Conservation (phyloP, 1,284 basidiomycete genomes). For the Sporisorium graminicola region DNA sequence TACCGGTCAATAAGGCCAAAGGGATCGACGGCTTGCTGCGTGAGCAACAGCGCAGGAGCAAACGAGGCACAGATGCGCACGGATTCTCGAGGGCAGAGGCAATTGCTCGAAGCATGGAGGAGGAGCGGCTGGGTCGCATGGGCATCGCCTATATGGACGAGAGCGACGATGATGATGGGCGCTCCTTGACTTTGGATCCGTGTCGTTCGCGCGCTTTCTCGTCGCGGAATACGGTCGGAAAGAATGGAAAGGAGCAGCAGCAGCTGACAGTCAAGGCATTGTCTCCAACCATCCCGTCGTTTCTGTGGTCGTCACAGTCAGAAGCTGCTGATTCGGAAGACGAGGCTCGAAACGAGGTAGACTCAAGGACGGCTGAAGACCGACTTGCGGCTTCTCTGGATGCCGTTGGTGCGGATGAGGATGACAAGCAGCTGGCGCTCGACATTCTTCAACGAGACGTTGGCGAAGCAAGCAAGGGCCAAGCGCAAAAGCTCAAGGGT, state of each 20-base stretch:
- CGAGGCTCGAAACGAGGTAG: not conserved
- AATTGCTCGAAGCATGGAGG: constrained; percentile 42
- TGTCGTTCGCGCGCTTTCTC: no score
- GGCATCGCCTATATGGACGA: constrained; percentile 23
- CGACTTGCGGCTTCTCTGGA: constrained; percentile 20
- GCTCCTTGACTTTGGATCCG: not conserved
- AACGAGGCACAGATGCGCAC: constrained; percentile 34
- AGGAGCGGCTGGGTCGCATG: constrained; percentile 28
- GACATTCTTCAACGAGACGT: constrained; percentile 27
- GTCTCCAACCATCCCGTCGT: constrained; percentile 46
- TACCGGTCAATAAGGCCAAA: constrained; percentile 3
- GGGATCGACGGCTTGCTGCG: constrained; percentile 22
- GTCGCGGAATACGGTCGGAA: not conserved
- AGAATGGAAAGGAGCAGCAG: constrained; percentile 10
- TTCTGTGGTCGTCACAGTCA: constrained; percentile 45
- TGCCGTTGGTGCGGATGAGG: constrained; percentile 21
- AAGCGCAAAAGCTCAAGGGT: not conserved
- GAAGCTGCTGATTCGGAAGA: constrained; percentile 26
- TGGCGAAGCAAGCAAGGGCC: not conserved
- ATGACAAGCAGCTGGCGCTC: constrained; percentile 21
- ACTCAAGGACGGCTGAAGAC: not conserved
- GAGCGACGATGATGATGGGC: not conserved
- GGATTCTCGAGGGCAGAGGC: constrained; percentile 44
- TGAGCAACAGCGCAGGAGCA: constrained; percentile 22
- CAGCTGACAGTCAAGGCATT: constrained; percentile 29